phyloP scores from a whole-genome alignment of 805 yeast genomes.

The Saccharomycopsis sp. region DNA sequence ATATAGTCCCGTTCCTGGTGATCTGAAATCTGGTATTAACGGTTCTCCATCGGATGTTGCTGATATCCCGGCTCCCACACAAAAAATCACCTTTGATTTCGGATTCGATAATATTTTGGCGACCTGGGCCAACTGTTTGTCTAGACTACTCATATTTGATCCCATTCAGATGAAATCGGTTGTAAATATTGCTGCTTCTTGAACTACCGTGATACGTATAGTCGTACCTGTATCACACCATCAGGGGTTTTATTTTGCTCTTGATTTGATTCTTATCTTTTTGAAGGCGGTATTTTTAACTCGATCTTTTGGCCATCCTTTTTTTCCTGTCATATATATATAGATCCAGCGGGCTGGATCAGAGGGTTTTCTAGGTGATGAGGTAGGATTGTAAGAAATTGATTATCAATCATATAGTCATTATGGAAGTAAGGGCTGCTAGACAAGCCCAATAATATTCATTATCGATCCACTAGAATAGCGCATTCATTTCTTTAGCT shows the following conservation, averaged over 20 bases:
- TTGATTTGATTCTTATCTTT: too few species aligned
- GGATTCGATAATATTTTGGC: conserved; percentile 21
- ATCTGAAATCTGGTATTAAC: conserved; percentile 72
- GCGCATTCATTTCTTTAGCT: too few species aligned
- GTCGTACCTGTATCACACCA: too few species aligned
- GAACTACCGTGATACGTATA: too few species aligned
- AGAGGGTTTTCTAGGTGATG: not conserved
- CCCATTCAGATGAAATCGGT: too few species aligned
- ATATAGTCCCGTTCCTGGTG: conserved; percentile 85
- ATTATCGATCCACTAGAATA: too few species aligned
- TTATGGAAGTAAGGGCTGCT: too few species aligned
- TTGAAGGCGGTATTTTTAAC: not conserved
- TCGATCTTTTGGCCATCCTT: not conserved
- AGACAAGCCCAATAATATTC: too few species aligned
- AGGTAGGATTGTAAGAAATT: not conserved
- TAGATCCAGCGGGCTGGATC: not conserved
- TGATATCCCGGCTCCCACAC: conserved; percentile 92
- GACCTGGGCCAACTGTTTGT: conserved; percentile 2
- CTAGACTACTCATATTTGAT: not conserved
- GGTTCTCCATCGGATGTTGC: conserved; percentile 58
- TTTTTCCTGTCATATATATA: not conserved
- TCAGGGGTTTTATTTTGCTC: too few species aligned
- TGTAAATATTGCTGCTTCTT: too few species aligned
- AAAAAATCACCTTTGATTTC: conserved; percentile 44
- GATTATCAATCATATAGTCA: not conserved